Evolutionary conservation across 495 filamentous ascomycete genomes (phyloP).

Genomic region (Gamarada debralockiae): DNA sequence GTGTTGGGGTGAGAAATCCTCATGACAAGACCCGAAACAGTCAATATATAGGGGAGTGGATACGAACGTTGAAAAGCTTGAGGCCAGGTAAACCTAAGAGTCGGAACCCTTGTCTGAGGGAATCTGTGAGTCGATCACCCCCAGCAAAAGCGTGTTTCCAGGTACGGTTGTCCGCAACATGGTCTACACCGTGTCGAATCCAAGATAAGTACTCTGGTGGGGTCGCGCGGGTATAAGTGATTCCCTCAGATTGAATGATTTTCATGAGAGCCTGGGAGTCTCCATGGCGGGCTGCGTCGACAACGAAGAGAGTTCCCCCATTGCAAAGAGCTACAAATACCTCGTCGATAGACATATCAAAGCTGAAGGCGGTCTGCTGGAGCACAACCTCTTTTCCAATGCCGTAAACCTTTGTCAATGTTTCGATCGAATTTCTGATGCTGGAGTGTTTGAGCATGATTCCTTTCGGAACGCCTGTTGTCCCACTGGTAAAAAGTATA

Average conservation of each 20-base stretch:
- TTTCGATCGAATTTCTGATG: constrained; percentile 30
- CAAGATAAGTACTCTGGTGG: constrained; percentile 15
- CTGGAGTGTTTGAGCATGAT: constrained; percentile 78
- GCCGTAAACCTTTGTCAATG: not conserved
- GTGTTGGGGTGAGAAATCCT: too few relatives aligned
- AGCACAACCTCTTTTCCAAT: not conserved
- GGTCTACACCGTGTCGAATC: constrained; percentile 23
- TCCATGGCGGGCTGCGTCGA: not conserved
- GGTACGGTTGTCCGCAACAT: not conserved
- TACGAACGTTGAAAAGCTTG: not conserved
- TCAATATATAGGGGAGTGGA: too few relatives aligned
- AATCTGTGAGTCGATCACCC: not conserved
- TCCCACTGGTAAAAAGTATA: constrained; percentile 96
- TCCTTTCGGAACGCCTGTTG: constrained; percentile 89
- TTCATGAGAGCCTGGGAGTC: not conserved
- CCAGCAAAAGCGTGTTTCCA: not conserved
- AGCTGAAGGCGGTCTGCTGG: constrained; percentile 2
- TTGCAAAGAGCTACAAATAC: not conserved
- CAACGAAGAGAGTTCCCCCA: constrained; percentile 3
- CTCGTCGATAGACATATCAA: constrained; percentile 6
- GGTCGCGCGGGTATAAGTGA: constrained; percentile 14
- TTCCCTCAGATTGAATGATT: constrained; percentile 3
- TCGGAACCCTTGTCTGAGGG: not conserved
- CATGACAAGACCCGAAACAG: too few relatives aligned
- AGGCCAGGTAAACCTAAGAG: not conserved